These are phyloP conservation scores for Amphichorda felina DNA, from an alignment of 2,329 filamentous ascomycete genomes.

Conservation along the genomic window DNA sequence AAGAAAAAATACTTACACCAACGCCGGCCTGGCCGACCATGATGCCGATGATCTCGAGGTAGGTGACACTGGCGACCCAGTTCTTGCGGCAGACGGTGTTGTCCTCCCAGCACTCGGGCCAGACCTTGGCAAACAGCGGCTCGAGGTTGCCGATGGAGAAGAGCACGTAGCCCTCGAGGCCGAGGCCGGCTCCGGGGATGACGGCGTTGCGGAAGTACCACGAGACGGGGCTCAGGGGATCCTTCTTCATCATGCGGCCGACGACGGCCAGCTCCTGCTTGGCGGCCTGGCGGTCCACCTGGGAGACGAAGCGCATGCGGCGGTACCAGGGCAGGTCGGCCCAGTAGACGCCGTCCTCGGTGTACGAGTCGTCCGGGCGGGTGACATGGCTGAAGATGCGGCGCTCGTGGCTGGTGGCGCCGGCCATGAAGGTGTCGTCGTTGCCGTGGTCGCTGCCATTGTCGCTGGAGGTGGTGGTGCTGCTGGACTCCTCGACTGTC, in stretches of 20 bases:
- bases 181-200: constrained; percentile 81
- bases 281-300: constrained; percentile 61
- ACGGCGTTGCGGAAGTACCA: constrained; percentile 89
- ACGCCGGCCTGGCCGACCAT: constrained; percentile 87
- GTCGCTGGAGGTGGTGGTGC: constrained; percentile 32
- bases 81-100: constrained; percentile 57
- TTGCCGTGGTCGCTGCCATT: constrained; percentile 31
- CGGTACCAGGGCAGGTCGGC: constrained; percentile 66
- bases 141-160: constrained; percentile 94
- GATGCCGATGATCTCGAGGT: constrained; percentile 89
- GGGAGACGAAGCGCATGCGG: constrained; percentile 63
- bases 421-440: constrained; percentile 29
- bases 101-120: constrained; percentile 66
- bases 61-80: constrained; percentile 77
- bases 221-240: constrained; percentile 70
- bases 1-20: constrained; percentile 43
- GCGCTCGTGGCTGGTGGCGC: constrained; percentile 36
- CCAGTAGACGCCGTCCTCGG: constrained; percentile 78
- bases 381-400: constrained; percentile 67
- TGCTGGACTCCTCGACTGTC: constrained; percentile 34
- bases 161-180: constrained; percentile 88
- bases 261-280: constrained; percentile 54
- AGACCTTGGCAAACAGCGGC: constrained; percentile 66
- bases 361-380: constrained; percentile 81
- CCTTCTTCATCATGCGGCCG: constrained; percentile 71